A percentile compares a stretch with the other conserved stretches of the same genome.
Evolutionary conservation across 768 basidiomycete genomes (phyloP).

Genomic region (Boletus coccyginus): DNA sequence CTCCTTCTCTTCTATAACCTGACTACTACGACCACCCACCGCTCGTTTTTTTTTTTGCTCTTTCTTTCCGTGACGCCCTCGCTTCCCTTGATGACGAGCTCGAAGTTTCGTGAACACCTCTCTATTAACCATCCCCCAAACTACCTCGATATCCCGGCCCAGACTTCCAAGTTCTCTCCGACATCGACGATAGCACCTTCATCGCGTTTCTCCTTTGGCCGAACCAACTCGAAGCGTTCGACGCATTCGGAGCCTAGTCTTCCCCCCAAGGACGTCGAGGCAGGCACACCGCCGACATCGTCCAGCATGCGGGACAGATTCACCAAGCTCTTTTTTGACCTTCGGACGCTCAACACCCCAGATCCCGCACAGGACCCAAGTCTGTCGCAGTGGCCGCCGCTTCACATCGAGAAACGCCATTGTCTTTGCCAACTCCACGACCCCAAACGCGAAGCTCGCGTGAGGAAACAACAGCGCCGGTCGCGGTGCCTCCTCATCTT

Average conservation of each 20-base stretch:
- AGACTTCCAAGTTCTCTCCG: constrained; percentile 43
- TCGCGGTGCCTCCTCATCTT: constrained; percentile 30
- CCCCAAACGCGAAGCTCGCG: constrained; percentile 15
- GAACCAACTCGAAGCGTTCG: constrained; percentile 10
- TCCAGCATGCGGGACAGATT: constrained; percentile 32
- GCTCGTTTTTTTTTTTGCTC: constrained; percentile 5
- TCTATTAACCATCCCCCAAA: constrained; percentile 17
- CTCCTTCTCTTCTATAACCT: background rate
- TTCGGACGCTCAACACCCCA: constrained; percentile 26
- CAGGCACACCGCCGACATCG: constrained; percentile 17
- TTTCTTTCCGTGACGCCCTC: background rate
- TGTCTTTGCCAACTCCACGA: constrained; percentile 24
- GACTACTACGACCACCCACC: constrained; percentile 8
- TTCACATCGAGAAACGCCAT: constrained; percentile 37
- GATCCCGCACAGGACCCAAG: constrained; percentile 25
- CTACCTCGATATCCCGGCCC: constrained; percentile 18
- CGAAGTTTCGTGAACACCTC: constrained; percentile 32
- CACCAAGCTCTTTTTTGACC: constrained; percentile 36
- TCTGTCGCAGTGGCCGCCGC: constrained; percentile 36
- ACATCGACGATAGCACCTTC: constrained; percentile 36
- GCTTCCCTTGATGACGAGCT: constrained; percentile 18
- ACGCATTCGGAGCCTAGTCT: background rate
- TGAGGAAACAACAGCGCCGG: constrained; percentile 30
- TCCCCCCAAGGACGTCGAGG: constrained; percentile 26
- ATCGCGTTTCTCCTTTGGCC: constrained; percentile 27